Conservation (phyloP, 1,139 yeast genomes). For the Zygoascus meyerae region DNA sequence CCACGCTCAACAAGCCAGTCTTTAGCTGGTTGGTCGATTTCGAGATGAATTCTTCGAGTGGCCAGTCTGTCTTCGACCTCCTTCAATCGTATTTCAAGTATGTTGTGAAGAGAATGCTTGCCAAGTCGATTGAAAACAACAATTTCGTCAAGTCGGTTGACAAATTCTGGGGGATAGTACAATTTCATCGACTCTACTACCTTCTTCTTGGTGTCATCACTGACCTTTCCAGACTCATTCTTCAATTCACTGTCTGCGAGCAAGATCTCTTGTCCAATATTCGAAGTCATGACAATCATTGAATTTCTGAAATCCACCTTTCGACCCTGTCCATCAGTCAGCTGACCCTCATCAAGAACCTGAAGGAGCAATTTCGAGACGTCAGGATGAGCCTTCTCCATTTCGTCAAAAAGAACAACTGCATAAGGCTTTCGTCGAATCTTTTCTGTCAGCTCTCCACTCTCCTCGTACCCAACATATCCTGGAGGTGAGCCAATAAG, state of each 20-base stretch:
- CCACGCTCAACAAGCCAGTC: constrained; percentile 77
- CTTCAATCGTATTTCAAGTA: constrained; percentile 73
- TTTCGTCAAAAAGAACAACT: constrained; percentile 88
- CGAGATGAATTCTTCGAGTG: constrained; percentile 70
- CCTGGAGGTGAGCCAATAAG: constrained; percentile 98
- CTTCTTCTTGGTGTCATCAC: constrained; percentile 44
- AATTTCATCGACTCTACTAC: constrained; percentile 64
- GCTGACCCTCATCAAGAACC: constrained; percentile 88
- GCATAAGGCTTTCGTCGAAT: constrained; percentile 92
- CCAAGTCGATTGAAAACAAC: constrained; percentile 86
- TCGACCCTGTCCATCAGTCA: constrained; percentile 93
- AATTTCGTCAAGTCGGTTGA: constrained; percentile 88
- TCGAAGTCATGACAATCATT: constrained; percentile 94
- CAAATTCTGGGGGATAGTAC: constrained; percentile 87
- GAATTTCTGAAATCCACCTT: constrained; percentile 92
- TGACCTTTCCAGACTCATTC: constrained; percentile 44
- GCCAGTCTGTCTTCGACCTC: constrained; percentile 74
- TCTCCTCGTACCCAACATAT: constrained; percentile 89
- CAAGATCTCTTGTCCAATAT: constrained; percentile 88
- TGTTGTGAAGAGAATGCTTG: constrained; percentile 61
- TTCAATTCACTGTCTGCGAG: constrained; percentile 55
- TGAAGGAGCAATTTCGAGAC: constrained; percentile 82
- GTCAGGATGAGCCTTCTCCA: constrained; percentile 95
- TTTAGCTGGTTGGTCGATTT: constrained; percentile 55
- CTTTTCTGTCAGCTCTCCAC: constrained; percentile 93